Base-by-base conservation (phyloP, 305 asterid species). In the Ilex paraguariensis region DNA sequence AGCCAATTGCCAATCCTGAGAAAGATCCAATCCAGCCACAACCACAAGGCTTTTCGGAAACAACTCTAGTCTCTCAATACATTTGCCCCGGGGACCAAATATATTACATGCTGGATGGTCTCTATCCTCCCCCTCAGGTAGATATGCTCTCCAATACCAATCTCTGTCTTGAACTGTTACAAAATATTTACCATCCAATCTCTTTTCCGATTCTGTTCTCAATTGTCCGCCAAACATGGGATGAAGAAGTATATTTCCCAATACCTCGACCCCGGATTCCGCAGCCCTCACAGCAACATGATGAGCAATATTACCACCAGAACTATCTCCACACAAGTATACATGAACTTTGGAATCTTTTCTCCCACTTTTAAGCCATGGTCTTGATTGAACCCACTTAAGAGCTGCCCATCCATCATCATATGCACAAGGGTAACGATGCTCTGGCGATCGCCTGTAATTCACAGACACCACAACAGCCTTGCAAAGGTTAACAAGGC, bases 1-100 rank as follows among this genome's bases (percentile, higher is more conserved):
- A 3, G 77, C 74, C 54, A 87, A 62, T 60, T 91, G 98, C 98
- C 98, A 91, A 65, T 91, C 98, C 13, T 91, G 94, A n/a, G 83
- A 69, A 31, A 91, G 84, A 68, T 91, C 98, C 69, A 91, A 76
- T 3, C 96, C 98, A 0, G 98, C 94, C 49, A 91, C 94, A 1
- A 86, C 88, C 0, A 91, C 90, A 0, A 91, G 78, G 50, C 86
- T 81, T 62, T 84, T 91, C 0, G 95, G 88, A 5, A 88, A 81
- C 16, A 88, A 81, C 16, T 59, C 45, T 6, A 88, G 36, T 1
- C 75, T 81, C 51, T 73, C 69, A 0, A 91, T 60, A 49, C 57
- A 55, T 61, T 40, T 61, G 59, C 86, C 67, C 58, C 79, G 66
- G 0, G 86, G 86, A 2, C 91, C 91, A 3, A 84, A 82, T 11